Base-by-base conservation (phyloP, 352 stramenopile species). In the Globisporangium nunn region DNA sequence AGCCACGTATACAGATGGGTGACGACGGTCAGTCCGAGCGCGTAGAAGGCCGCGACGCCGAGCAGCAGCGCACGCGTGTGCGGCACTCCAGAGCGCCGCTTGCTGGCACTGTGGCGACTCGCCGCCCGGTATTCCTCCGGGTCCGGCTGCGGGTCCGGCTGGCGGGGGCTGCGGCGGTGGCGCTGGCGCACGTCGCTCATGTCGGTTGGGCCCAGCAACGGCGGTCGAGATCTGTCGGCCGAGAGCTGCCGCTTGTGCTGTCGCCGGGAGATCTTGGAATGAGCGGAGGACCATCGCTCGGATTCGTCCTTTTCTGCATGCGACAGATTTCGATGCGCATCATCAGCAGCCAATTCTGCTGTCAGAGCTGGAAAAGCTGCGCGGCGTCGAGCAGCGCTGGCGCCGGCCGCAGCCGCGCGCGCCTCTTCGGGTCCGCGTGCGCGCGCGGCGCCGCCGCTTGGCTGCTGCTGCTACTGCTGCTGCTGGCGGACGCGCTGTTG, bases 1-100 rank as follows among this genome's bases (percentile, higher is more conserved):
- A 88, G 58, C 81, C 78, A 87, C 56, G 59, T 73, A 66, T 87
- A 73, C 55, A 56, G 72, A 51, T 76, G 73, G 15, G 30, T 61
- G 18, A 88, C 69, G 15, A 71, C 35, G 4, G 51, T 59, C 33
- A 82, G 67, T 3, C 69, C 53, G 1, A 62, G 58, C 0, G 59
- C 66, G 60, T 81, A 81, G 56, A 87, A 87, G 40, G 64, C 45
- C 39, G 76, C 29, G 23, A 85, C 79, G 17, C 66, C 64, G 8
- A 77, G 3, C 12, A 88, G 28, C 2, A 88, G 31, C 8, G 33
- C 52, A 0, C 43, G 41, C 39, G 58, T 39, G n/a, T 57, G 52
- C 30, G 67, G 67, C 39, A 72, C 52, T 2, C 12, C 48, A 11
- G 49, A 15, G 56, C 51, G 23, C 47, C 55, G 45, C 46, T 50